Evolutionary conservation across 495 filamentous ascomycete genomes (phyloP), one percentile per base, ranked within the genome.

Genomic region (Aspergillus carlsbadensis): DNA sequence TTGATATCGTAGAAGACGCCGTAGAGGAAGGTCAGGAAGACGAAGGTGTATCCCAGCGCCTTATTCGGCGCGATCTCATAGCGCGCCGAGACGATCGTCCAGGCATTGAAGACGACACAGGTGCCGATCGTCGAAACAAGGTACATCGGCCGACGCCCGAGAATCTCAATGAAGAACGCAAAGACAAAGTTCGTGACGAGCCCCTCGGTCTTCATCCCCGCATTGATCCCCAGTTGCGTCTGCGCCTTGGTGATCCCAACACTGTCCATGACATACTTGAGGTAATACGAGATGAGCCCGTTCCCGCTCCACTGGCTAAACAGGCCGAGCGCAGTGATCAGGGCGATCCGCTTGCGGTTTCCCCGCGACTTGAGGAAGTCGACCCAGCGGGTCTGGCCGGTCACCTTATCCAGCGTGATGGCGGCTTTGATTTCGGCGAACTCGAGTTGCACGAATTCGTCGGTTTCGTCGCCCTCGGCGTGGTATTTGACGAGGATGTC

Each of bases 351-450:
- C 26, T 41, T 40, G 3, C 51, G 51, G 39, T 53, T 53, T 13
- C 51, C 51, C 24, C 18, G 26, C 13, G 51, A 33, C 15, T 17
- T 13, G 7, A 53, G 24, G 39, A 53, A 43, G 22, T 53, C 51
- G 24, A 20, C n/a, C 51, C 51, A 53, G 4, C 39, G 10, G 13
- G 37, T 43, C 7, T 42, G 39, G 14, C 26, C 45, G 15, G 22
- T 10, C 20, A 10, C 18, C 24, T 54, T 54, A 31, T 54, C 52
- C 2, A 33, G 4, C 6, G 15, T 24, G 11, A 83, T 77, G 17
- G 78, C 85, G 71, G 80, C 78, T 71, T 75, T 79, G 66, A 71
- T 73, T 31, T 69, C 62, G 13, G 65, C 45, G 41, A 68, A 72
- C 35, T 76, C 75, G 40, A 61, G 61, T 42, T 65, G 64, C 13